Base-by-base conservation (phyloP, 306 rosid species). In the Glycyrrhiza uralensis region DNA sequence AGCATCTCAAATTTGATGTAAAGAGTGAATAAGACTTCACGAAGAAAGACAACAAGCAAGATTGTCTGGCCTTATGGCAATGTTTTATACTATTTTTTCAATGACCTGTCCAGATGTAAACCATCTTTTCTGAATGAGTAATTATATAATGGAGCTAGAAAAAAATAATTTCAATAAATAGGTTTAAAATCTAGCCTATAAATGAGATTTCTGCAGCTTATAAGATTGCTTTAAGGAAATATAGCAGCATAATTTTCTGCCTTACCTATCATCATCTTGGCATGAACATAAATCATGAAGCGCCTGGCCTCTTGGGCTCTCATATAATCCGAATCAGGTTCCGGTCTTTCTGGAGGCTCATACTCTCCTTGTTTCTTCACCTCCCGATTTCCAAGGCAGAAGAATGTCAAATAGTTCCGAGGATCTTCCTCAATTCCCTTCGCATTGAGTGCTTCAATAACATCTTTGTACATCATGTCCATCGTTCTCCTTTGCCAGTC, bases 401-500 rank as follows among this genome's bases (percentile, higher is more conserved):
- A 86, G 77, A 86, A 86, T 24, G 90, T 81, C 79, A 86, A 79
- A 75, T 86, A 86, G 86, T 83, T 83, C 0, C 86, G 71, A 19
- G 88, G 90, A 78, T 86, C 81, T 26, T 83, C 84, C 20, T 66
- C 80, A 15, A 72, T 81, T 4, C 86, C 88, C 62, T 79, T 79
- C 17, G 82, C 90, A 3, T 4, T 38, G 29, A 86, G 82, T 8
- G 86, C 85, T 52, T 64, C 24, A 10, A 79, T 22, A 4, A 86
- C 24, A 50, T 86, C 90, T 46, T 78, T 86, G 68, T 86, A 86
- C 90, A 86, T 86, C 78, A 80, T 81, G 5, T 86, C 88, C 84
- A 86, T 76, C 15, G 90, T 86, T 51, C 90, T 86, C 81, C 74
- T 86, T 65, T 86, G 90, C 90, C 90, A 86, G 18, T 83, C 90